Percentiles rank a stretch among this genome's conserved stretches.
phyloP scores from a whole-genome alignment of 768 basidiomycete genomes.

The Pilatotrama ljubarskyi region DNA sequence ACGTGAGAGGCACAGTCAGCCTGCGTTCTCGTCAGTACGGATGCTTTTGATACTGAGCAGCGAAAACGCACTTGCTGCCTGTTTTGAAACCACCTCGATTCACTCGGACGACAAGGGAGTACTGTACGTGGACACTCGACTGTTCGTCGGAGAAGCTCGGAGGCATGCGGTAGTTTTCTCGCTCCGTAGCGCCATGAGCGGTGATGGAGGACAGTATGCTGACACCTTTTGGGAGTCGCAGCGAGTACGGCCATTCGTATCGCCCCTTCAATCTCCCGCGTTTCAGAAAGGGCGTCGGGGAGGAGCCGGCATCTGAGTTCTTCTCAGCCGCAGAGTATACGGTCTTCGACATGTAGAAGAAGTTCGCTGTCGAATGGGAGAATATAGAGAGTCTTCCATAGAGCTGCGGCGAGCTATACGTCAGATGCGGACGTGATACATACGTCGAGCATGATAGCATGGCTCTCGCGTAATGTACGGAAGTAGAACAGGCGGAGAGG shows the following conservation, averaged over 20 bases:
- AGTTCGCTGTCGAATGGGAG: slow-evolving; percentile 11
- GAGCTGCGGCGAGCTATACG: background rate
- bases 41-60: background rate
- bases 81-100: slow-evolving; percentile 18
- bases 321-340: slow-evolving; percentile 14
- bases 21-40: background rate
- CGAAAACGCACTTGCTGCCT: slow-evolving; percentile 15
- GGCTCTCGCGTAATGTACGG: too few species aligned
- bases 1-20: slow-evolving; percentile 20
- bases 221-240: slow-evolving; percentile 24
- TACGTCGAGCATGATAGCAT: background rate
- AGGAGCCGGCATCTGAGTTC: background rate
- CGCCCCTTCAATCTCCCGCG: slow-evolving; percentile 22
- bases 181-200: background rate
- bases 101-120: slow-evolving; percentile 21
- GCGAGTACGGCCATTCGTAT: slow-evolving; percentile 22
- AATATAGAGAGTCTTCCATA: slow-evolving; percentile 9
- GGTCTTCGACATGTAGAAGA: slow-evolving; percentile 11
- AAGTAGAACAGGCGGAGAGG: background rate
- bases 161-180: slow-evolving; percentile 23
- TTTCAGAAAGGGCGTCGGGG: background rate
- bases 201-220: slow-evolving; percentile 6
- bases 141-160: slow-evolving; percentile 18
- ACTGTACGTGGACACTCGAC: slow-evolving; percentile 17
- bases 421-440: too few species aligned